Evolutionary conservation across 2,329 filamentous ascomycete species (phyloP).

Genomic region (Didymella glomerata): DNA sequence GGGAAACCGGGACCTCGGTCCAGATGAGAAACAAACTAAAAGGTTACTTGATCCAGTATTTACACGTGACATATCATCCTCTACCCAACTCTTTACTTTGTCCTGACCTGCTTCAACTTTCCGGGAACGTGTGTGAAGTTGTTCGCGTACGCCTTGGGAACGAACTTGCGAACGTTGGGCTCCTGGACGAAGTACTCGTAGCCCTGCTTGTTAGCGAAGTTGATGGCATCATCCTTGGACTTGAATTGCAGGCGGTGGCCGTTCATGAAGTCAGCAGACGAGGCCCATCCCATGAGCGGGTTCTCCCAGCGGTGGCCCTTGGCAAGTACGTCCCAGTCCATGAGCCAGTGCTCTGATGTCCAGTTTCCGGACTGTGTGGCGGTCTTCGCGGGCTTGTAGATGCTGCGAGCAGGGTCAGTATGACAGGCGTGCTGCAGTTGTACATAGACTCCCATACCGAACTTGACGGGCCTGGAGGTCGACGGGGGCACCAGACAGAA

Average conservation of each 20-base stretch:
- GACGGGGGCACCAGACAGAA: slow-evolving; percentile 89
- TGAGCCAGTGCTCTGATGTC: slow-evolving; percentile 86
- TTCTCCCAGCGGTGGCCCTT: slow-evolving; percentile 99
- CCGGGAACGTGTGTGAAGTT: slow-evolving; percentile 88
- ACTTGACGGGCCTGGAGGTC: slow-evolving; percentile 95
- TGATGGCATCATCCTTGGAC: slow-evolving; percentile 91
- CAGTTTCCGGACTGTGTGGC: slow-evolving; percentile 94
- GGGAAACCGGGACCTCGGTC: background rate
- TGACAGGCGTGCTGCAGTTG: background rate
- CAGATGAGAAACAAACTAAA: slow-evolving; percentile 14
- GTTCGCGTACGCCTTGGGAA: slow-evolving; percentile 94
- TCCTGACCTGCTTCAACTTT: slow-evolving; percentile 83
- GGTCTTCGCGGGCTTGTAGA: slow-evolving; percentile 91
- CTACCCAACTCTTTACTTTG: slow-evolving; percentile 70
- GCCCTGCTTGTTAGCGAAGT: slow-evolving; percentile 97
- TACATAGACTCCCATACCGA: slow-evolving; percentile 66
- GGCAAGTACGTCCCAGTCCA: slow-evolving; percentile 95
- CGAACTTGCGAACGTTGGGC: slow-evolving; percentile 84
- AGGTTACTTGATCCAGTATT: slow-evolving; percentile 33
- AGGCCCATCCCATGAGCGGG: slow-evolving; percentile 98
- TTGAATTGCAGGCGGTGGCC: slow-evolving; percentile 91
- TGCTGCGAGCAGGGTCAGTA: slow-evolving; percentile 63
- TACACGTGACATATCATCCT: slow-evolving; percentile 32
- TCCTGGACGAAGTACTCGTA: slow-evolving; percentile 99
- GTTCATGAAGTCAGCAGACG: slow-evolving; percentile 93